Evolutionary conservation across 2,329 filamentous ascomycete species (phyloP).

Genomic region (Hirsutella rhossiliensis): DNA sequence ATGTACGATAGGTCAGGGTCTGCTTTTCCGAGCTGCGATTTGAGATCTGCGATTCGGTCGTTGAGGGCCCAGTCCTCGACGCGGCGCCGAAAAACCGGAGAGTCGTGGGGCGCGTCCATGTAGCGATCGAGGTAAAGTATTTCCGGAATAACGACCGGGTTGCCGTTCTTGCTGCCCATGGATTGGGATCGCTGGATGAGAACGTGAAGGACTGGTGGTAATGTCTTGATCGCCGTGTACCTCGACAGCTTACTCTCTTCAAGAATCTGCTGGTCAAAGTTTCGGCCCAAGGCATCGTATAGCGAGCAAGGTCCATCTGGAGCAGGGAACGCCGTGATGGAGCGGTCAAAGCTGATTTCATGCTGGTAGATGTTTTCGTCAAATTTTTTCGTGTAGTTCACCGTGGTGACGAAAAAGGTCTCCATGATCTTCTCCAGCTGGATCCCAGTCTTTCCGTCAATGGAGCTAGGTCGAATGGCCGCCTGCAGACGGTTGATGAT

Average conservation of each 20-base stretch:
- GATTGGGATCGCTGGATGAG: slow-evolving; percentile 76
- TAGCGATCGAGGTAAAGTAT: slow-evolving; percentile 82
- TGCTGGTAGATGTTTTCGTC: slow-evolving; percentile 26
- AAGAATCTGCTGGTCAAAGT: slow-evolving; percentile 70
- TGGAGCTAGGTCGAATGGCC: slow-evolving; percentile 63
- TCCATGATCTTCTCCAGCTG: slow-evolving; percentile 73
- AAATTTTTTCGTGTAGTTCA: slow-evolving; percentile 46
- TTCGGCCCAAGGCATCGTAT: slow-evolving; percentile 73
- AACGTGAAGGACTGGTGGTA: slow-evolving; percentile 80
- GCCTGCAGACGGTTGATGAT: slow-evolving; percentile 85
- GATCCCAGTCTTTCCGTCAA: slow-evolving; percentile 51
- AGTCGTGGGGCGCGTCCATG: slow-evolving; percentile 53
- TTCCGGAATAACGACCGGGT: slow-evolving; percentile 68
- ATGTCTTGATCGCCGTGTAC: slow-evolving; percentile 60
- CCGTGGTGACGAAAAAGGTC: slow-evolving; percentile 50
- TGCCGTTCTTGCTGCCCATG: slow-evolving; percentile 61
- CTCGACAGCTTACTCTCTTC: slow-evolving; percentile 49
- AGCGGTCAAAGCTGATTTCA: slow-evolving; percentile 45
- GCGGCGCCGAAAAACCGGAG: slow-evolving; percentile 50
- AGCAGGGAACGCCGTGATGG: slow-evolving; percentile 48
- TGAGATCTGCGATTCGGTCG: slow-evolving; percentile 44
- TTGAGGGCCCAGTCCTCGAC: slow-evolving; percentile 66
- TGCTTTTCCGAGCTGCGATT: slow-evolving; percentile 21
- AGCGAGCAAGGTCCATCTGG: slow-evolving; percentile 45
- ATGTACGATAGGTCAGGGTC: slow-evolving; percentile 14